These are phyloP conservation scores for Colletotrichum gloeosporioides DNA, from an alignment of 2,329 filamentous ascomycete genomes.

Conservation along the genomic window DNA sequence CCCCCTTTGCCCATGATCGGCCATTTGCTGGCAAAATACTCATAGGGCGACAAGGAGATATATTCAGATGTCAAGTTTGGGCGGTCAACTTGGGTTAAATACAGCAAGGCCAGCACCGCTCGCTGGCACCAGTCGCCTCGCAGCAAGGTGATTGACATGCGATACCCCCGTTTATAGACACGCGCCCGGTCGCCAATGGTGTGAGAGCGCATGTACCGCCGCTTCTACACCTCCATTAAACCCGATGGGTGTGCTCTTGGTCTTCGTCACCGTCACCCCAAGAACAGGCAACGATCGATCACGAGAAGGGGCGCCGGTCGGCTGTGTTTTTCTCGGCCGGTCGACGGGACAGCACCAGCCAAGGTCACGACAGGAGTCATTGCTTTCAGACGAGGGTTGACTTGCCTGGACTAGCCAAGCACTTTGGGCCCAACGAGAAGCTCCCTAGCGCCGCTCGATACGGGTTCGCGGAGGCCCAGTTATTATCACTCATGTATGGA, in stretches of 20 bases:
- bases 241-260: slow-evolving; percentile 4
- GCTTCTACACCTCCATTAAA: not conserved
- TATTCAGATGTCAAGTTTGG: not conserved
- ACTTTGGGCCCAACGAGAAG: not conserved
- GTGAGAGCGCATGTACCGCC: not conserved
- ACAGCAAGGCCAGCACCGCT: not conserved
- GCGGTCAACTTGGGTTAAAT: not conserved
- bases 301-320: not conserved
- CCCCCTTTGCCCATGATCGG: not conserved
- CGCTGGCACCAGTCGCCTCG: not conserved
- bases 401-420: not conserved
- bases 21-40: not conserved
- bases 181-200: not conserved
- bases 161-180: slow-evolving; percentile 10
- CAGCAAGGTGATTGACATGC: slow-evolving; percentile 11
- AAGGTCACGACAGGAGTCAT: not conserved
- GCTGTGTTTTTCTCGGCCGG: not conserved
- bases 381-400: not conserved
- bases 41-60: not conserved
- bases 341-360: not conserved
- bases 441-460: not conserved
- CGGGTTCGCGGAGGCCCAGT: not conserved
- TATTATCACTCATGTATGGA: not conserved
- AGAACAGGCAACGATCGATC: slow-evolving; percentile 18
- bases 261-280: slow-evolving; percentile 20